phyloP scores from a whole-genome alignment of 2,329 filamentous ascomycete species.

The Fusarium bactridioides region DNA sequence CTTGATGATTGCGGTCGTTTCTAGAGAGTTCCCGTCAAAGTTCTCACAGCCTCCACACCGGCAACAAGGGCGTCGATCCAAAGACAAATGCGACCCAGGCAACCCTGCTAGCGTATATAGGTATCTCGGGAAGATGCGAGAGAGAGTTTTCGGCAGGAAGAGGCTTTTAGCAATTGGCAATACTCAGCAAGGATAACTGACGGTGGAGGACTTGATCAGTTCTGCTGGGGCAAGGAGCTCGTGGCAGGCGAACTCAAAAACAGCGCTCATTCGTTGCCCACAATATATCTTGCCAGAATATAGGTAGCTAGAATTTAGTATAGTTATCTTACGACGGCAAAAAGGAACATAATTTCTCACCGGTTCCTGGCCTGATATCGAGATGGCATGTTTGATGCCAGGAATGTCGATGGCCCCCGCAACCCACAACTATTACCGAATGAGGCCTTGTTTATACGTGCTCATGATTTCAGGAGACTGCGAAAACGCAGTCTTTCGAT shows the following conservation, averaged over 20 bases:
- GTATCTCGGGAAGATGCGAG: constrained; percentile 1
- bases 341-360: not conserved
- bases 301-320: not conserved
- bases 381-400: not conserved
- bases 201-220: not conserved
- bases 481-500: not conserved
- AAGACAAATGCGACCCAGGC: not conserved
- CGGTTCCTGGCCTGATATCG: not conserved
- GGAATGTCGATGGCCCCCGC: not conserved
- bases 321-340: not conserved
- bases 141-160: constrained; percentile 2
- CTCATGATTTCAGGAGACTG: not conserved
- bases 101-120: constrained; percentile 7
- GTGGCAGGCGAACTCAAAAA: not conserved
- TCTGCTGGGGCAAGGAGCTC: not conserved
- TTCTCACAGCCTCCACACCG: not conserved
- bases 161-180: not conserved
- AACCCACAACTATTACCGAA: not conserved
- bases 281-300: not conserved
- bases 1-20: not conserved
- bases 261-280: not conserved
- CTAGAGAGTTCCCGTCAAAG: not conserved
- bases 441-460: not conserved
- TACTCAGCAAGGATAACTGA: not conserved
- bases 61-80: not conserved